A percentile compares a stretch with the other conserved stretches of the same genome.
Conservation (phyloP, 1,139 yeast genomes). For the Scheffersomyces cryptocercus region DNA sequence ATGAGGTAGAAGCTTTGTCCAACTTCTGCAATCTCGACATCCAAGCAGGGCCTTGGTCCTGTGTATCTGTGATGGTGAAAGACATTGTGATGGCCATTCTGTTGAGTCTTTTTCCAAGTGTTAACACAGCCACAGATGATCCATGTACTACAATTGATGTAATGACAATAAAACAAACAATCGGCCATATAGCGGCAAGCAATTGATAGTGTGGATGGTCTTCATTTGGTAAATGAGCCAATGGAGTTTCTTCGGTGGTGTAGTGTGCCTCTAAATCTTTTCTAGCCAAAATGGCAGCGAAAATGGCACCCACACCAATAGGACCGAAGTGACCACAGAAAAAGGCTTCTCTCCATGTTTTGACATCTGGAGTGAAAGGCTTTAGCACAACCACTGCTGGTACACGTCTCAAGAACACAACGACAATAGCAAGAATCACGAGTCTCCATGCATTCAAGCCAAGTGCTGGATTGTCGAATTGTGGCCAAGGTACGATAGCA, state of each 20-base stretch:
- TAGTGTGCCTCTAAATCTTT: constrained; percentile 66
- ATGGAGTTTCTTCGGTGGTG: constrained; percentile 62
- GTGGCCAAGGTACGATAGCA: constrained; percentile 90
- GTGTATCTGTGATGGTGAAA: constrained; percentile 69
- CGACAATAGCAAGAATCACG: constrained; percentile 75
- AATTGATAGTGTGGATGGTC: constrained; percentile 66
- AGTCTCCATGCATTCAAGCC: constrained; percentile 87
- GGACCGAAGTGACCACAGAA: constrained; percentile 99
- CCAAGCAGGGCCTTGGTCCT: constrained; percentile 70
- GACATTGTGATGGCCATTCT: constrained; percentile 94
- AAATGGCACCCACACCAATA: constrained; percentile 95
- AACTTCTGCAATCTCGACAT: constrained; percentile 81
- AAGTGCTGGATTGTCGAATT: constrained; percentile 63
- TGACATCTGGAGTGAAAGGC: constrained; percentile 86
- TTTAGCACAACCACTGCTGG: constrained; percentile 83
- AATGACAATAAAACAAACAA: constrained; percentile 79
- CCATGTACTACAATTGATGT: constrained; percentile 94
- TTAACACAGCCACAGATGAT: constrained; percentile 91
- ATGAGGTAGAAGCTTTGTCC: constrained; percentile 70
- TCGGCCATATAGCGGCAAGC: constrained; percentile 84
- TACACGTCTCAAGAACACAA: constrained; percentile 79
- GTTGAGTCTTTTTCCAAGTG: constrained; percentile 85
- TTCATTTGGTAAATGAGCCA: constrained; percentile 52
- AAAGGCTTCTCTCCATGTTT: constrained; percentile 93
- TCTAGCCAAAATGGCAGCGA: constrained; percentile 83